A percentile compares a stretch with the other conserved stretches of the same genome.
Conservation (phyloP, 2,329 filamentous ascomycete species). For the Sarocladium brachiariae region DNA sequence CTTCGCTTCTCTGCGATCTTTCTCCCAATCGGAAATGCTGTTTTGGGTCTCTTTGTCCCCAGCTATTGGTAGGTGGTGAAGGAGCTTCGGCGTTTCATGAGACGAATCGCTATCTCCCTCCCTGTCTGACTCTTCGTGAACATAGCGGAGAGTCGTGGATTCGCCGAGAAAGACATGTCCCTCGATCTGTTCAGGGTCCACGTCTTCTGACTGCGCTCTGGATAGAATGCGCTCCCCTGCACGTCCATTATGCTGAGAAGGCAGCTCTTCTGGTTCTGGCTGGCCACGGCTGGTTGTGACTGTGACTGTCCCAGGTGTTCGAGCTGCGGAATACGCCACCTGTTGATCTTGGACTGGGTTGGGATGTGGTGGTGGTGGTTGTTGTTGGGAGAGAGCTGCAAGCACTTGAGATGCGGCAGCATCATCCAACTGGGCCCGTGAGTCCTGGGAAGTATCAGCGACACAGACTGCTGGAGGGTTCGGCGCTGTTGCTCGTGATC, state of each 20-base stretch:
- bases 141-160: background rate
- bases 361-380: background rate
- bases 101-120: background rate
- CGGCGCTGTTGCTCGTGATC: background rate
- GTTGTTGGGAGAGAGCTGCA: background rate
- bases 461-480: background rate
- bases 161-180: background rate
- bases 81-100: conserved; percentile 13
- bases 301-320: background rate
- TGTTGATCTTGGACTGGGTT: conserved; percentile 3
- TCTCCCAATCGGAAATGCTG: conserved; percentile 33
- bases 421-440: background rate
- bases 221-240: too few relatives aligned
- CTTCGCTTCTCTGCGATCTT: conserved; percentile 25
- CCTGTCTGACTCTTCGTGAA: background rate
- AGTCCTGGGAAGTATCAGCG: too few relatives aligned
- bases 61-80: conserved; percentile 26
- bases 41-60: conserved; percentile 16
- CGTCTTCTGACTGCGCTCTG: too few relatives aligned
- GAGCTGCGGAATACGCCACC: background rate
- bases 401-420: background rate
- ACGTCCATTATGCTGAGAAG: too few relatives aligned
- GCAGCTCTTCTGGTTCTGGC: too few relatives aligned
- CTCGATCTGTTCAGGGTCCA: background rate
- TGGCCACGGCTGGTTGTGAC: background rate